Evolutionary conservation across 176 grass and related monocot species (phyloP).

Genomic region (Dendrocalamus sinicus): DNA sequence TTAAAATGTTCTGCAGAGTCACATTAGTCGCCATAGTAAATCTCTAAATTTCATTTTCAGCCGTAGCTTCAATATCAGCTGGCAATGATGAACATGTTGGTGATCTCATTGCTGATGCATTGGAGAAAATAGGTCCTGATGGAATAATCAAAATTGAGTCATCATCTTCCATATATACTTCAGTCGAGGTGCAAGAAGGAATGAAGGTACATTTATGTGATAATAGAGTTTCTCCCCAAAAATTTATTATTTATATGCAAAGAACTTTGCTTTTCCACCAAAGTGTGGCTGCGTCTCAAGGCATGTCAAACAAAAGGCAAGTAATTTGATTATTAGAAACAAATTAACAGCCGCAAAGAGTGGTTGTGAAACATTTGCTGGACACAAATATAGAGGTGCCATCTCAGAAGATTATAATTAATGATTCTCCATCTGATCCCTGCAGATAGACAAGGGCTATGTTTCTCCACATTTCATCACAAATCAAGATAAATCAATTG

Average conservation of each 20-base stretch:
- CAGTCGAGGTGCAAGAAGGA: conserved; percentile 89
- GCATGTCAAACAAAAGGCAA: background rate
- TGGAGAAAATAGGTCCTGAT: conserved; percentile 90
- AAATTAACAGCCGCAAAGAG: background rate
- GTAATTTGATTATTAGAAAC: background rate
- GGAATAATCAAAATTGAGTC: conserved; percentile 96
- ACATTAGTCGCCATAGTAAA: background rate
- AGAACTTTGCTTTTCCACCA: background rate
- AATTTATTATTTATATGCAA: conserved; percentile 17
- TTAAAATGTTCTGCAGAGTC: background rate
- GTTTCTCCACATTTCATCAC: conserved; percentile 94
- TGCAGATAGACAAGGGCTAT: conserved; percentile 94
- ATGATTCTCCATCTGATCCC: conserved; percentile 32
- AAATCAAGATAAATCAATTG: conserved; percentile 83
- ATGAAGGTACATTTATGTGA: conserved; percentile 71
- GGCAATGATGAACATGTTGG: conserved; percentile 94
- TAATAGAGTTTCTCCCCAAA: background rate
- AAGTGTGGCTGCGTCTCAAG: background rate
- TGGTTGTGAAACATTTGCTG: conserved; percentile 24
- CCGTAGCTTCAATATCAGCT: conserved; percentile 83
- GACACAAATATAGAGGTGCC: background rate
- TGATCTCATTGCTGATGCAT: conserved; percentile 80
- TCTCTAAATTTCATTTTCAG: conserved; percentile 56
- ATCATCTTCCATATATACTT: conserved; percentile 87
- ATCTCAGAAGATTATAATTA: conserved; percentile 16